Evolutionary conservation across 805 yeast genomes (phyloP).

Genomic region (Yarrowia sp.): DNA sequence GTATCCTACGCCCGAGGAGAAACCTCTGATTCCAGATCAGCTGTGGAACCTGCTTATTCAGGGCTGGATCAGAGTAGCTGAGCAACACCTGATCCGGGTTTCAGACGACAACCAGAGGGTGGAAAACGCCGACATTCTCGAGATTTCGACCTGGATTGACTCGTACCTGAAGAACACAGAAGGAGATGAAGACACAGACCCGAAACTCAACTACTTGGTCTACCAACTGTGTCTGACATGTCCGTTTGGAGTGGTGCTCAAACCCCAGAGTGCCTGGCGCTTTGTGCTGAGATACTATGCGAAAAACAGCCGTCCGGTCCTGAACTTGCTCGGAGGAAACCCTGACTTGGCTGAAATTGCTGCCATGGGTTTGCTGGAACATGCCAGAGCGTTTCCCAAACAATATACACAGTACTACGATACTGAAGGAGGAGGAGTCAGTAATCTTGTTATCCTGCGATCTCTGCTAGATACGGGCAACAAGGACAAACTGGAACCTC

Average conservation of each 20-base stretch:
- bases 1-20: conserved; percentile 15
- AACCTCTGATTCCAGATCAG: background rate
- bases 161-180: conserved; percentile 19
- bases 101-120: conserved; percentile 30
- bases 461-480: conserved; percentile 7
- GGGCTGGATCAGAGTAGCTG: conserved; percentile 26
- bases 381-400: conserved; percentile 1
- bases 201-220: conserved; percentile 20
- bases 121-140: conserved; percentile 32
- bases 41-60: conserved; percentile 8
- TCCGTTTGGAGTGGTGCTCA: conserved; percentile 22
- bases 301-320: conserved; percentile 25
- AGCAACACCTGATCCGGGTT: conserved; percentile 28
- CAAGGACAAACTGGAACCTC: conserved; percentile 28
- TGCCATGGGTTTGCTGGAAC: conserved; percentile 28
- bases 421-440: background rate
- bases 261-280: conserved; percentile 31
- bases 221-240: conserved; percentile 24
- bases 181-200: background rate
- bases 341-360: conserved; percentile 31
- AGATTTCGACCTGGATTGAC: conserved; percentile 19
- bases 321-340: conserved; percentile 19
- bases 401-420: conserved; percentile 9
- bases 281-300: conserved; percentile 20
- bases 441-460: conserved; percentile 5